Conservation (phyloP, 2,329 filamentous ascomycete species). For the Neofusicoccum ribis region DNA sequence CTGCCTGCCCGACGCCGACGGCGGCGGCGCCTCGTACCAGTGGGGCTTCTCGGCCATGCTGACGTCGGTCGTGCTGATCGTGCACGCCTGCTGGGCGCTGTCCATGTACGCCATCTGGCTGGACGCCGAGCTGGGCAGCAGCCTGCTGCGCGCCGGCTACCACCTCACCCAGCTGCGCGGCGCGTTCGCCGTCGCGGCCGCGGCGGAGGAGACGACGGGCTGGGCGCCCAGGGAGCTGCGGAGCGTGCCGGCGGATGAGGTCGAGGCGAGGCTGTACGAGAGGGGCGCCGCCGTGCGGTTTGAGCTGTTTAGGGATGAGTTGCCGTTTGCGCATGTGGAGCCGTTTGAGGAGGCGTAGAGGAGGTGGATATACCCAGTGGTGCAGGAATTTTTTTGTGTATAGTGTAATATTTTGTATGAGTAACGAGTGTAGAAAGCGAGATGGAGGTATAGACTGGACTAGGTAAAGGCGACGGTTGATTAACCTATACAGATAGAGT, state of each 20-base stretch:
- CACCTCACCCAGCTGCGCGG: slow-evolving; percentile 35
- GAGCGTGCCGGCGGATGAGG: background rate
- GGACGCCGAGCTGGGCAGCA: slow-evolving; percentile 32
- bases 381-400: background rate
- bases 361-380: background rate
- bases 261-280: background rate
- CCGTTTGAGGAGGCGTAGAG: background rate
- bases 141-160: slow-evolving; percentile 30
- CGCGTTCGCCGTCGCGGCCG: slow-evolving; percentile 30
- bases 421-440: too few species aligned
- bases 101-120: slow-evolving; percentile 39
- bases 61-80: slow-evolving; percentile 32
- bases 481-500: too few species aligned
- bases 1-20: slow-evolving; percentile 32
- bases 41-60: slow-evolving; percentile 42
- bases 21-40: slow-evolving; percentile 28
- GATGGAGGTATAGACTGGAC: too few species aligned
- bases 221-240: slow-evolving; percentile 24
- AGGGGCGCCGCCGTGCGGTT: background rate
- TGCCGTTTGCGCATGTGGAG: background rate
- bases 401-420: too few species aligned
- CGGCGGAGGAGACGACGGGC: slow-evolving; percentile 28
- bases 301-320: slow-evolving; percentile 16
- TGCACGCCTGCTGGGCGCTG: slow-evolving; percentile 33
- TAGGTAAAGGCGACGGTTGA: too few species aligned